Percentiles rank a stretch among this genome's conserved stretches.
phyloP scores from a whole-genome alignment of 495 filamentous ascomycete species.

The Tuber umbilicatum region DNA sequence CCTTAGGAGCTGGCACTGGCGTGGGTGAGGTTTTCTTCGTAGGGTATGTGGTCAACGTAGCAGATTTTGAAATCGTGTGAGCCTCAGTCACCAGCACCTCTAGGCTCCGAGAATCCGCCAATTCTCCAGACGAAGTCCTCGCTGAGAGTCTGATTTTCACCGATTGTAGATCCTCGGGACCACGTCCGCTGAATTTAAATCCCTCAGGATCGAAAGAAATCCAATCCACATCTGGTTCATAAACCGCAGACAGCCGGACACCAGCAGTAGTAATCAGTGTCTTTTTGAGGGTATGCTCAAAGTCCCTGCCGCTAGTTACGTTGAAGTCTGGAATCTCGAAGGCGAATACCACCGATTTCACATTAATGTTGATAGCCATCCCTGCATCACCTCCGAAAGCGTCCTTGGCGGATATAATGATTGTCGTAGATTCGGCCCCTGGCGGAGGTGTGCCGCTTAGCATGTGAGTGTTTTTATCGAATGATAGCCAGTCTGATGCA shows the following conservation, averaged over 20 bases:
- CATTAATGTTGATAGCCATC: constrained; percentile 56
- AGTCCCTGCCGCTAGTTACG: constrained; percentile 56
- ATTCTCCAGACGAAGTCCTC: constrained; percentile 19
- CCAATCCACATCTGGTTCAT: constrained; percentile 57
- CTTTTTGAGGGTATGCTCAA: constrained; percentile 57
- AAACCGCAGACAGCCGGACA: constrained; percentile 51
- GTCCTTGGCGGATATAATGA: constrained; percentile 62
- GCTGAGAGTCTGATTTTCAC: constrained; percentile 22
- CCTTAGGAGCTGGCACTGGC: constrained; percentile 10
- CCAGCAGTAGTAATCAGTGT: constrained; percentile 50
- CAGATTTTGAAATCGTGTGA: constrained; percentile 8
- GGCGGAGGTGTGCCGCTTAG: constrained; percentile 60
- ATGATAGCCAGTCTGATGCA: constrained; percentile 62
- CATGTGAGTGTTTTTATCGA: constrained; percentile 57
- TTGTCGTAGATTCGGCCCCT: constrained; percentile 52
- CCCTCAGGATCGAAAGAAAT: constrained; percentile 56
- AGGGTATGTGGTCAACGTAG: constrained; percentile 8
- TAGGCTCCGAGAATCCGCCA: constrained; percentile 26
- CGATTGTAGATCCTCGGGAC: constrained; percentile 47
- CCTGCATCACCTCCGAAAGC: constrained; percentile 58
- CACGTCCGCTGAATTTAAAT: constrained; percentile 55
- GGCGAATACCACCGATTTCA: constrained; percentile 40
- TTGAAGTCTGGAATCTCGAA: constrained; percentile 47
- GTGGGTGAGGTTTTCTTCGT: background rate
- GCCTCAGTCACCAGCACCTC: constrained; percentile 11